Base-by-base conservation (phyloP, 1,284 basidiomycete species). In the Limonomyces culmigenus region DNA sequence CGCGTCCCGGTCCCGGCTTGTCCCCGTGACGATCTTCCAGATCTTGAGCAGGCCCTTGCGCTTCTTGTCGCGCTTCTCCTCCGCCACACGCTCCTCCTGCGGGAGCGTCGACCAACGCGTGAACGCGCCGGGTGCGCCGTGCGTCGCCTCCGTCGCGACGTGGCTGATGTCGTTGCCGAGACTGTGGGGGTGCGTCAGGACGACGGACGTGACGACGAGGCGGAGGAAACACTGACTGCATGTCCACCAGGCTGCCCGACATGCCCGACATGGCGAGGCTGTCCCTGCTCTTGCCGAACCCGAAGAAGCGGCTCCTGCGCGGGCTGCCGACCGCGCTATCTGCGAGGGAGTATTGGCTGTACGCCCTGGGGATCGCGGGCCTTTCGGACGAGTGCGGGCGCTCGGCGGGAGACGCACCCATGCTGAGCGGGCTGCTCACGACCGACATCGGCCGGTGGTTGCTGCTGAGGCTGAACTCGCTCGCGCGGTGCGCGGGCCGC, bases 211-310 rank as follows among this genome's bases (percentile, higher is more conserved):
- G n/a, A 27, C 23, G 23, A 8, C 23, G n/a, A 27, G 23, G n/a
- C 23, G n/a, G n/a, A 27, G 23, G 23, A 8, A n/a, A n/a, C 23
- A 77, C 85, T 49, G 58, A 89, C 86, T 91, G 87, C 87, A 91
- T 89, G 52, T 91, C 83, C 50, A 89, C 64, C 84, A 91, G 87
- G 50, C 87, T 84, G 38, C 76, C 76, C 3, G 74, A 75, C 50
- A 77, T 70, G 4, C 84, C 86, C 19, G 80, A 81, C 13, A 68
- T 64, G 2, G 79, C 76, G 32, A 86, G 56, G 48, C 81, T 85
- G 39, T 83, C 79, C 45, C 74, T 73, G 50, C 80, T 85, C 43
- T 68, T 62, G 55, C 69, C 76, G 50, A 83, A 73, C 2, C 79
- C 81, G 50, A 91, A 86, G 63, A 91, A 85, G 41, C 79, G 73